Conservation (phyloP, 352 stramenopile species). For the Pythium sp. region DNA sequence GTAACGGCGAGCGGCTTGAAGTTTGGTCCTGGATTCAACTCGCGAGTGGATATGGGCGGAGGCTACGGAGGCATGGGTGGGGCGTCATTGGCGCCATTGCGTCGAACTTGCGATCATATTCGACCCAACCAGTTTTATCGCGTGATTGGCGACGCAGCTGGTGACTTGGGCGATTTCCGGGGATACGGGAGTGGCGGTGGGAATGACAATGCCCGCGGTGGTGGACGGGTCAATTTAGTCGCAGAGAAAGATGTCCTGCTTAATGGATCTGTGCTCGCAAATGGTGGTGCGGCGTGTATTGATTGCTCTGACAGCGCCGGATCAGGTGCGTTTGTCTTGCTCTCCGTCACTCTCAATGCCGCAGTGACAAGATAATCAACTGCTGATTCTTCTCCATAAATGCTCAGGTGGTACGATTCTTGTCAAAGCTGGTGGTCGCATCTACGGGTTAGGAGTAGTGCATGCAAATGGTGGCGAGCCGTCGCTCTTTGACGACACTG, state of each 20-base stretch:
- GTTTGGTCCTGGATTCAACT: conserved; percentile 82
- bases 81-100: conserved; percentile 42
- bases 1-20: conserved; percentile 63
- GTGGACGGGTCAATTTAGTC: conserved; percentile 54
- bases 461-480: conserved; percentile 57
- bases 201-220: conserved; percentile 53
- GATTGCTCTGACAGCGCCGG: conserved; percentile 63
- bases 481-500: conserved; percentile 28
- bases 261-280: conserved; percentile 62
- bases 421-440: conserved; percentile 30
- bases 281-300: conserved; percentile 51
- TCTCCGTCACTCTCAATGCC: neutral
- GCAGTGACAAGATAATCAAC: neutral
- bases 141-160: conserved; percentile 59
- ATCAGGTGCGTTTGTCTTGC: conserved; percentile 26
- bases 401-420: conserved; percentile 46
- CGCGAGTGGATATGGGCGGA: conserved; percentile 54
- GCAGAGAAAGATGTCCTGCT: conserved; percentile 38
- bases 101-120: conserved; percentile 51
- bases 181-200: conserved; percentile 82
- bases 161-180: conserved; percentile 58
- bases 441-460: conserved; percentile 41
- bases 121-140: conserved; percentile 57
- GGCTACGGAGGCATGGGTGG: conserved; percentile 78
- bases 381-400: neutral